Conservation (phyloP, 163 green algal species). For the Scenedesmus sp. region DNA sequence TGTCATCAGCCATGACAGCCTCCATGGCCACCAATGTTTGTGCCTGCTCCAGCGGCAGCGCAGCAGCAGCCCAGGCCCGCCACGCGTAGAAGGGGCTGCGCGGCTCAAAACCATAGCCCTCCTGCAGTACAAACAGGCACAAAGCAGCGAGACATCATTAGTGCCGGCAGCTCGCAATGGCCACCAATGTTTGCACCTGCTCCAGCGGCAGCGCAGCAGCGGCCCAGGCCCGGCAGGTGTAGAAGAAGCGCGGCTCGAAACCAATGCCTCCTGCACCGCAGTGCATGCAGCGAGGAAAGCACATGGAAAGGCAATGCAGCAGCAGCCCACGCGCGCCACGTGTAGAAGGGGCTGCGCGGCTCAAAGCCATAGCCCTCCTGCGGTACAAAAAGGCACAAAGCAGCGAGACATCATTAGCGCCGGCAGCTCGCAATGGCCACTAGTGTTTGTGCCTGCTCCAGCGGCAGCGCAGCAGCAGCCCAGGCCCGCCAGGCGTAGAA, state of each 20-base stretch:
- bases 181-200: slow-evolving; percentile 1
- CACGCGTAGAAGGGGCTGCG: slow-evolving; percentile 44
- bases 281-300: no score
- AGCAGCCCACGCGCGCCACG: slow-evolving; percentile 34
- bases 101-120: slow-evolving; percentile 36
- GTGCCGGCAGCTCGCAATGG: no score
- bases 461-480: not conserved
- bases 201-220: not conserved
- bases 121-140: not conserved
- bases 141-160: not conserved
- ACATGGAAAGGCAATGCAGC: no score
- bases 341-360: slow-evolving; percentile 38
- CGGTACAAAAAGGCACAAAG: not conserved
- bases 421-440: no score
- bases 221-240: no score
- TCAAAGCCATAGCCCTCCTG: slow-evolving; percentile 40
- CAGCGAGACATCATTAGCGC: not conserved
- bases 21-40: not conserved
- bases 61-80: slow-evolving; percentile 7
- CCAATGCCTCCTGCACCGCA: no score
- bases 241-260: no score
- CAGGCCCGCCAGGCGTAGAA: no score
- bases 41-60: not conserved
- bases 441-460: not conserved
- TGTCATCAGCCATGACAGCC: slow-evolving; percentile 33